Evolutionary conservation across 495 filamentous ascomycete genomes (phyloP), one percentile per base, ranked within the genome.

Genomic region (Talaromyces stipitatus): DNA sequence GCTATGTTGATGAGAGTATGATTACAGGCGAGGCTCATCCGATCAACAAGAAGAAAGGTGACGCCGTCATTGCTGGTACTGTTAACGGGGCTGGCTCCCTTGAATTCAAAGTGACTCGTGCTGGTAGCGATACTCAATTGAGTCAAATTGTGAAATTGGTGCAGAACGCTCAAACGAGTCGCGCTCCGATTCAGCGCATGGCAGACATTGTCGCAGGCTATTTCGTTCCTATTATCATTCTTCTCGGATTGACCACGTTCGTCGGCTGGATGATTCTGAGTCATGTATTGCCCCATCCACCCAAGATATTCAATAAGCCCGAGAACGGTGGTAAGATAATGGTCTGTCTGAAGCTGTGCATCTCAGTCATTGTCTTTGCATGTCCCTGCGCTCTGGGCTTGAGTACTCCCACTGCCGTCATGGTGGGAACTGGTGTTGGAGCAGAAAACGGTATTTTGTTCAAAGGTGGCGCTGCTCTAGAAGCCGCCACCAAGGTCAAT

Each of bases 61-160:
- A 82, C 65, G 67, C 82, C 41, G 72, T 97, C 36, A 91, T 97
- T 66, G 94, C 91, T n/a, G 94, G 94, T 8, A 99, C 94, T 4
- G 92, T 99, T 60, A 99, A 99, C 64, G 91, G 91, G 20, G 85
- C 90, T 45, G 92, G 92, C 4, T 80, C 92, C 14, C 73, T 97
- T 23, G 94, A 99, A 67, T 94, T 99, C 72, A 85, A 87, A 47
- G 94, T 99, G 50, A 96, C 90, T 8, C 81, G 94, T 60, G 92
- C 92, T 4, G 95, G 94, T 36, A 85, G 90, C 57, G 92, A 97
- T 67, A 99, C 94, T 0, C 95, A 97, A 62, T 82, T 99, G 20
- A 95, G 90, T 71, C 95, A 97, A 66, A 99, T 99, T 58, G 95
- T 99, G 50, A 92, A 92, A 64, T 79, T 97, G 9, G 95, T 99